phyloP scores from a whole-genome alignment of 768 basidiomycete species.

The Mycena sanguinolenta region DNA sequence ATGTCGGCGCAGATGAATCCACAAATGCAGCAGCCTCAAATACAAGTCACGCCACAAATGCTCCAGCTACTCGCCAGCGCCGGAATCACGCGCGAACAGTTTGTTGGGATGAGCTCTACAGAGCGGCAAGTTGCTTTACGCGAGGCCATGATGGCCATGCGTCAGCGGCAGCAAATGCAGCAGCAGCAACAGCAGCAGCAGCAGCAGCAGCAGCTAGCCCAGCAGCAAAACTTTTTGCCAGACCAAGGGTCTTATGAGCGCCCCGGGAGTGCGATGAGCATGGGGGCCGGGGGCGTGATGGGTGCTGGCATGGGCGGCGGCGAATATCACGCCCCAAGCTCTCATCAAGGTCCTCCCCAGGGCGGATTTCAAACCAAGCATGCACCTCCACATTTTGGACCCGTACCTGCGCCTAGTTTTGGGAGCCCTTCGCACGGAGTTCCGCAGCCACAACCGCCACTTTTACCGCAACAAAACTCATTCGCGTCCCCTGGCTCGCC shows the following conservation, averaged over 20 bases:
- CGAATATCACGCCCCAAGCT: constrained; percentile 8
- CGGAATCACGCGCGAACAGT: constrained; percentile 35
- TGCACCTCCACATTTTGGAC: constrained; percentile 31
- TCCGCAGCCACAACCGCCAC: constrained; percentile 22
- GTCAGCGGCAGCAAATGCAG: constrained; percentile 27
- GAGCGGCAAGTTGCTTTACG: constrained; percentile 24
- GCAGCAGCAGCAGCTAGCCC: constrained; percentile 19
- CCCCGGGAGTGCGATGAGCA: constrained; percentile 32
- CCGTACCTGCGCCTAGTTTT: constrained; percentile 16
- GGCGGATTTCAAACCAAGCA: constrained; percentile 22
- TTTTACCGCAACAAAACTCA: constrained; percentile 3
- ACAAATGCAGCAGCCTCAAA: constrained; percentile 13
- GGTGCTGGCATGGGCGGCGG: constrained; percentile 22
- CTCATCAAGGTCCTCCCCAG: constrained; percentile 23
- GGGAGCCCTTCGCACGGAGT: constrained; percentile 14
- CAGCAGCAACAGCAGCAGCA: constrained; percentile 28
- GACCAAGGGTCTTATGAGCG: constrained; percentile 24
- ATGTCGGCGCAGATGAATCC: constrained; percentile 18
- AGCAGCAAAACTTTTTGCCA: constrained; percentile 22
- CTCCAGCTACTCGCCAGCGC: constrained; percentile 19
- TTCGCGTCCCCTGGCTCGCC: constrained; percentile 22
- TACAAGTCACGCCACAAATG: constrained; percentile 14
- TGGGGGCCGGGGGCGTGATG: constrained; percentile 17
- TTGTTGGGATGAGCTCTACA: constrained; percentile 23
- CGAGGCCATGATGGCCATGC: constrained; percentile 2